phyloP scores from a whole-genome alignment of 495 filamentous ascomycete genomes.

The Schizothecium vesticola region DNA sequence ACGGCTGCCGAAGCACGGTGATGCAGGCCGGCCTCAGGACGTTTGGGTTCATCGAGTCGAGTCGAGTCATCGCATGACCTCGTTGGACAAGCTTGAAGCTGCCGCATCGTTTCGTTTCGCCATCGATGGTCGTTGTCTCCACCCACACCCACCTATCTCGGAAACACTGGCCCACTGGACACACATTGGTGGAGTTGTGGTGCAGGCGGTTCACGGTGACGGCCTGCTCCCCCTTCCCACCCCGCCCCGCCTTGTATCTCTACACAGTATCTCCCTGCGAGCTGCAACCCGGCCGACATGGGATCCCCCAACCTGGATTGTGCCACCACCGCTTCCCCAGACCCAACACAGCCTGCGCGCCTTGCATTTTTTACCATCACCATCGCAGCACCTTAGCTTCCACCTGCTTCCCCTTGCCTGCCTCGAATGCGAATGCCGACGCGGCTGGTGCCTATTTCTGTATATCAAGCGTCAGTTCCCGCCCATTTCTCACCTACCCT shows the following conservation, averaged over 20 bases:
- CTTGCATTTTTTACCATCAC: slow-evolving; percentile 30
- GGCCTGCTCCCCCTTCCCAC: not conserved
- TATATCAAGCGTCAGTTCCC: slow-evolving; percentile 25
- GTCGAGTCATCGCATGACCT: slow-evolving; percentile 7
- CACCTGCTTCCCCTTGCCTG: slow-evolving; percentile 14
- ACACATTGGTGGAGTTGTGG: not conserved
- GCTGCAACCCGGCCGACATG: not conserved
- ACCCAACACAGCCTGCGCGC: slow-evolving; percentile 27
- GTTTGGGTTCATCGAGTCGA: no score
- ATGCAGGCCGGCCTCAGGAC: slow-evolving; percentile 12
- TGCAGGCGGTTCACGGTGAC: not conserved
- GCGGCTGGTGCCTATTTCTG: not conserved
- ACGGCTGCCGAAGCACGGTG: slow-evolving; percentile 6
- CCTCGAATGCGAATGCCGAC: slow-evolving; percentile 3
- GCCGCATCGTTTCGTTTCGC: not conserved
- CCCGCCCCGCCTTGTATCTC: not conserved
- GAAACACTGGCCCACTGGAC: not conserved
- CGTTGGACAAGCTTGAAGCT: not conserved
- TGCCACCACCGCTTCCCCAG: slow-evolving; percentile 3
- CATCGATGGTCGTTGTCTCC: not conserved
- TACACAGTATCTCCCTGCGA: not conserved
- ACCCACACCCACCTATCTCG: not conserved
- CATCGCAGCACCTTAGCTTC: slow-evolving; percentile 8
- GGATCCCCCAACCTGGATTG: not conserved
- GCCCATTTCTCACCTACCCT: not conserved